phyloP scores from a whole-genome alignment of 2,329 filamentous ascomycete genomes.

The Fusarium paranaense region DNA sequence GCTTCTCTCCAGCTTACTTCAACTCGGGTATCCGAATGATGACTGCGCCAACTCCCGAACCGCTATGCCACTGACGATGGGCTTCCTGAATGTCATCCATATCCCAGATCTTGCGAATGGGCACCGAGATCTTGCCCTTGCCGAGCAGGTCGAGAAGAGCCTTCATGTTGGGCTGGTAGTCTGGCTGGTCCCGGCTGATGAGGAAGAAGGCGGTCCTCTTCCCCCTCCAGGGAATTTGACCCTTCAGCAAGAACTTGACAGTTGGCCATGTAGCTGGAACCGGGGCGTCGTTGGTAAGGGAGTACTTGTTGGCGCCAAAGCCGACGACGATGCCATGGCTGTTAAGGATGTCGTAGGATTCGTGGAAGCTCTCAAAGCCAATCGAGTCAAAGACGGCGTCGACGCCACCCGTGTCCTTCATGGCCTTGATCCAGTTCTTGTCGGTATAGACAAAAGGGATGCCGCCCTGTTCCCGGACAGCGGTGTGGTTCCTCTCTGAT shows the following conservation, averaged over 20 bases:
- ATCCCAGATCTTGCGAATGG: background rate
- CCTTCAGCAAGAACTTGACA: background rate
- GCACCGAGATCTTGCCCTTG: background rate
- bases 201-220: background rate
- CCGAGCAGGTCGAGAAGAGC: background rate
- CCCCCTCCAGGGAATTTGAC: background rate
- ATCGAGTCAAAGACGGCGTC: background rate
- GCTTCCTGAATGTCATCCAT: background rate
- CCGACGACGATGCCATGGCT: background rate
- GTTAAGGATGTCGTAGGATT: background rate
- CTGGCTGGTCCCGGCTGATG: background rate
- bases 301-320: background rate
- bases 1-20: background rate
- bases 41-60: background rate
- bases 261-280: background rate
- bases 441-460: background rate
- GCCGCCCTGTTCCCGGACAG: background rate
- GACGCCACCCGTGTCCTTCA: background rate
- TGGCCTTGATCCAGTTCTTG: background rate
- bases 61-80: background rate
- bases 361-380: background rate
- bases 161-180: background rate
- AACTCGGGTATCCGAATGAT: background rate
- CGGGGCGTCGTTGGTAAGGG: background rate
- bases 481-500: background rate